Evolutionary conservation across 306 rosid species (phyloP), one percentile per base, ranked within the genome.

Genomic region (Glycine latifolia): DNA sequence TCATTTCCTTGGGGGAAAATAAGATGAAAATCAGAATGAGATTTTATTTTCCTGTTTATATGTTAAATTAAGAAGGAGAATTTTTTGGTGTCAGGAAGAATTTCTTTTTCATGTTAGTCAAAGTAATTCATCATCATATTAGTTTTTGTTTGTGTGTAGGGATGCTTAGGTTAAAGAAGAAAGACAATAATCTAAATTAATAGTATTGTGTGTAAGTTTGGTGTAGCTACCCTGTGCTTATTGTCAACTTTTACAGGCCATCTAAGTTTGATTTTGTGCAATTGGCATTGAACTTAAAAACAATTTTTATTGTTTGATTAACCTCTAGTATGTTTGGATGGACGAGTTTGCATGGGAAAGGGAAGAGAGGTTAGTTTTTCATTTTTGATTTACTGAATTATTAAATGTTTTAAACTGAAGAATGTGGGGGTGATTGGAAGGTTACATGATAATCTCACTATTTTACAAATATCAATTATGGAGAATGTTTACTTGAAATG

Each of bases 401-500:
- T 46, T 56, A n/a, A 53, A 17, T 20, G 49, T 43, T 43, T 43
- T 43, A 43, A 43, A 43, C 47, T 7, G 47, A 7, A 43, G 47
- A 70, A 78, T 41, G 31, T 37, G 48, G 16, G 16, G 31, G 47
- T 20, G 58, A 43, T 12, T 67, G n/a, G 43, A n/a, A 46, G 62
- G 43, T 35, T 80, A 13, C 74, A 17, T 63, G 47, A 17, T 5
- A 20, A 16, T 71, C 78, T n/a, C 55, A 33, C 5, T 58, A 7
- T 69, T 54, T 79, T n/a, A 2, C 5, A 47, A 35, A 35, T 71
- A 12, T 62, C 33, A 9, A 49, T 41, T 48, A 37, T 46, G 44
- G 70, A 47, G 15, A 80, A 49, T 71, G 78, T 71, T 71, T 59
- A 31, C 26, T 60, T n/a, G 50, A 79, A 61, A 48, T 60, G 61